These are phyloP conservation scores for Alternaria incomplexa DNA, from an alignment of 2,329 filamentous ascomycete genomes.

Conservation along the genomic window DNA sequence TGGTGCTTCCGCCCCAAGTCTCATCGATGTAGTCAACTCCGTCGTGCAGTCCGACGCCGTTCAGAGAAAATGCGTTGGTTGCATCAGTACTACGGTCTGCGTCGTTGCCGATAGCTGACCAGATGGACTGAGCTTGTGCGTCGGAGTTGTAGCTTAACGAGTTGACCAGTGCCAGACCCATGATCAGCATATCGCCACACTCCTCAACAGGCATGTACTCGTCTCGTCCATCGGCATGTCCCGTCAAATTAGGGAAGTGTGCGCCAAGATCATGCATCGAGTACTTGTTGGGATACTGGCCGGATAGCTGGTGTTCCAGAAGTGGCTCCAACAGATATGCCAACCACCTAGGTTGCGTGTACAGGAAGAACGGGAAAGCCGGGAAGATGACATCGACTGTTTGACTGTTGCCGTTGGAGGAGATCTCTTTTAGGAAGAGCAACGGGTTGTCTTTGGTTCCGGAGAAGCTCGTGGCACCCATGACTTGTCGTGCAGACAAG, in stretches of 20 bases:
- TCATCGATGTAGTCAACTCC: conserved; percentile 66
- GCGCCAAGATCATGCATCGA: conserved; percentile 78
- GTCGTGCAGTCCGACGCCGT: conserved; percentile 55
- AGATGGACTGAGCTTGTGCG: conserved; percentile 63
- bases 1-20: conserved; percentile 62
- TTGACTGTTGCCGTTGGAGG: conserved; percentile 82
- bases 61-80: conserved; percentile 57
- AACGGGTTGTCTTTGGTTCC: conserved; percentile 74
- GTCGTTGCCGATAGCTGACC: conserved; percentile 55
- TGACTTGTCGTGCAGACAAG: conserved; percentile 77
- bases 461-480: conserved; percentile 78
- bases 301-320: conserved; percentile 80
- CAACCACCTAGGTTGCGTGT: conserved; percentile 81
- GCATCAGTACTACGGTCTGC: conserved; percentile 25
- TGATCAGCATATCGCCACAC: conserved; percentile 82
- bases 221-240: conserved; percentile 72
- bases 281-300: conserved; percentile 83
- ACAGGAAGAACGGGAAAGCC: conserved; percentile 83
- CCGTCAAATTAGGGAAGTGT: conserved; percentile 78
- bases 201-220: conserved; percentile 81
- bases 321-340: conserved; percentile 80
- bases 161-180: conserved; percentile 79
- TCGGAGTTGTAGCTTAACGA: conserved; percentile 69
- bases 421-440: conserved; percentile 85
- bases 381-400: conserved; percentile 90